Evolutionary conservation across 805 yeast genomes (phyloP).

Genomic region (Peterozyma xylosa): DNA sequence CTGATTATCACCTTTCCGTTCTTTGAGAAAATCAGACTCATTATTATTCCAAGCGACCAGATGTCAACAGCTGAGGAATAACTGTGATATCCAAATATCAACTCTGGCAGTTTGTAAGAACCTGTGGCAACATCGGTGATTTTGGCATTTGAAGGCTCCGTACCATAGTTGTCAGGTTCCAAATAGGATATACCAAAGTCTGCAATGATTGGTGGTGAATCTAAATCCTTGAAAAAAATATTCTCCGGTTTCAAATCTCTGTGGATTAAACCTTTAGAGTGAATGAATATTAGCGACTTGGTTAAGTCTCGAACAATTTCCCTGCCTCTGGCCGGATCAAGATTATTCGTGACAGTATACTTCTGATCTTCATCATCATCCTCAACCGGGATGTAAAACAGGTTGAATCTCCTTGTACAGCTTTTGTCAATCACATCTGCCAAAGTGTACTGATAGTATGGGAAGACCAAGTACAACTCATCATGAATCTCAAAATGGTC

Average conservation of each 20-base stretch:
- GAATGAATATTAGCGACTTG: conserved; percentile 54
- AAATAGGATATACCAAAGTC: conserved; percentile 33
- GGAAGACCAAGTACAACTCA: conserved; percentile 35
- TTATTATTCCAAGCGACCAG: conserved; percentile 64
- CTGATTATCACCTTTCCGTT: conserved; percentile 29
- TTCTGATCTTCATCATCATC: conserved; percentile 10
- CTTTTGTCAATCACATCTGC: conserved; percentile 22
- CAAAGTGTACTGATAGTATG: conserved; percentile 28
- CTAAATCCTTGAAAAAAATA: conserved; percentile 20
- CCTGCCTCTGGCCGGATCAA: conserved; percentile 10
- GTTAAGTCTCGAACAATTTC: conserved; percentile 29
- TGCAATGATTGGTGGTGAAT: conserved; percentile 24
- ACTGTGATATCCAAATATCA: conserved; percentile 48
- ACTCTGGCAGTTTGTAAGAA: conserved; percentile 67
- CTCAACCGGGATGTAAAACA: conserved; percentile 15
- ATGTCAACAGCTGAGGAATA: conserved; percentile 56
- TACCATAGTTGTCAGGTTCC: conserved; percentile 57
- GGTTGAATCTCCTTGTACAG: conserved; percentile 25
- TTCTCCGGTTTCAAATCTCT: conserved; percentile 80
- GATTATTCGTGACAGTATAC: conserved; percentile 7
- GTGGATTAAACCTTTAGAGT: conserved; percentile 56
- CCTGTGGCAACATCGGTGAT: conserved; percentile 61
- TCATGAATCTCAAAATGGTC: conserved; percentile 13
- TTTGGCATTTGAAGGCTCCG: conserved; percentile 36
- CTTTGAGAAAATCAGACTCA: conserved; percentile 41